phyloP scores from a whole-genome alignment of 768 basidiomycete genomes.

The Boletus reticulatus region DNA sequence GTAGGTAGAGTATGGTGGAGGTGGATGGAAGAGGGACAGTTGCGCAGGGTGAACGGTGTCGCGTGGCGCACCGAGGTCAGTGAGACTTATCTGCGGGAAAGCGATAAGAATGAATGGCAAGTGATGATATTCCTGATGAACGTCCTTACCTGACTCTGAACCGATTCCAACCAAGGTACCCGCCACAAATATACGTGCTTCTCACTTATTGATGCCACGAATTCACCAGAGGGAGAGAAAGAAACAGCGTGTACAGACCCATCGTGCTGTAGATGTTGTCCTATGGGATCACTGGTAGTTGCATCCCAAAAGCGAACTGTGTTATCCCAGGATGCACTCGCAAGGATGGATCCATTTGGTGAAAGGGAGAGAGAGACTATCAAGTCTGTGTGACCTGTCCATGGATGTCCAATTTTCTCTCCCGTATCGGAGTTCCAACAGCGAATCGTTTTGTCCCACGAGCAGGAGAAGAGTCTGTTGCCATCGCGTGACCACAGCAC shows the following conservation, averaged over 20 bases:
- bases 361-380: background rate
- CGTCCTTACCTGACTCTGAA: too few species aligned
- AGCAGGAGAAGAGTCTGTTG: too few species aligned
- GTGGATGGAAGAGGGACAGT: too few species aligned
- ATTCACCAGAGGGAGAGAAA: background rate
- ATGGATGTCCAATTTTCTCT: background rate
- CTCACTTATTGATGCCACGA: too few species aligned
- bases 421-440: slow-evolving; percentile 9
- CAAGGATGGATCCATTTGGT: slow-evolving; percentile 5
- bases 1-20: too few species aligned
- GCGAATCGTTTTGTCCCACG: slow-evolving; percentile 3
- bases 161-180: too few species aligned
- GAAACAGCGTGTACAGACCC: background rate
- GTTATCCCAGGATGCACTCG: background rate
- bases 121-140: too few species aligned
- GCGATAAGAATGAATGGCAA: too few species aligned
- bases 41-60: too few species aligned
- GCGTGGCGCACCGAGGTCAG: too few species aligned
- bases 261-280: background rate
- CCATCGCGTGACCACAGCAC: slow-evolving; percentile 8
- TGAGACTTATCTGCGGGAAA: too few species aligned
- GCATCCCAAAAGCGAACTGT: slow-evolving; percentile 8
- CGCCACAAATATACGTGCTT: too few species aligned
- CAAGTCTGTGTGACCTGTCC: slow-evolving; percentile 10
- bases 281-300: background rate